A percentile compares a stretch with the other conserved stretches of the same genome.
Evolutionary conservation across 2,329 filamentous ascomycete genomes (phyloP).

Genomic region (Calonectria crousiana): DNA sequence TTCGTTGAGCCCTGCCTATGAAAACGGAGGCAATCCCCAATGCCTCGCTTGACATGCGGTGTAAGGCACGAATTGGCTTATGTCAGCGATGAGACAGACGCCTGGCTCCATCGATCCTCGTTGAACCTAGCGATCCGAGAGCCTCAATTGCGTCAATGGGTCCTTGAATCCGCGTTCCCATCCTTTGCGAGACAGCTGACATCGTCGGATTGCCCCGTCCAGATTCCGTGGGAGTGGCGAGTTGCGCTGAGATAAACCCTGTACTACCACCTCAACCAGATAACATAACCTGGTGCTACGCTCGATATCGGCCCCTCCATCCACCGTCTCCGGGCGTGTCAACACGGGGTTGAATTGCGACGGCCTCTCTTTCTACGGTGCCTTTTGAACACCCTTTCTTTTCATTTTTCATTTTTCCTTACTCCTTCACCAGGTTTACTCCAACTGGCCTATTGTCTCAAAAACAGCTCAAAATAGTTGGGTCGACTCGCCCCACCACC

Average conservation of each 20-base stretch:
- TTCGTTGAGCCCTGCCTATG: not conserved
- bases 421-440: not conserved
- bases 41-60: conserved; percentile 20
- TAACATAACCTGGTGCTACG: not conserved
- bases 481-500: not conserved
- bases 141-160: conserved; percentile 10
- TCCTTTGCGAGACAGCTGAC: not conserved
- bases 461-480: not conserved
- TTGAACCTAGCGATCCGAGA: not conserved
- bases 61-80: conserved; percentile 18
- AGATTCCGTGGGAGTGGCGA: conserved; percentile 1
- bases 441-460: not conserved
- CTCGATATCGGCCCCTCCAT: conserved; percentile 9
- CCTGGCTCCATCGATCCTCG: not conserved
- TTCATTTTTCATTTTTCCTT: not conserved
- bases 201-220: not conserved
- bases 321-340: not conserved
- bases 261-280: conserved; percentile 5
- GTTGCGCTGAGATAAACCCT: not conserved
- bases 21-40: not conserved
- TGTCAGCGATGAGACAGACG: conserved; percentile 16
- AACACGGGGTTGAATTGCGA: not conserved
- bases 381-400: not conserved
- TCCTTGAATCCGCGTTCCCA: not conserved
- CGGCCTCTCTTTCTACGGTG: not conserved